Base-by-base conservation (phyloP, 2,329 filamentous ascomycete genomes). In the Aureobasidium sp. region DNA sequence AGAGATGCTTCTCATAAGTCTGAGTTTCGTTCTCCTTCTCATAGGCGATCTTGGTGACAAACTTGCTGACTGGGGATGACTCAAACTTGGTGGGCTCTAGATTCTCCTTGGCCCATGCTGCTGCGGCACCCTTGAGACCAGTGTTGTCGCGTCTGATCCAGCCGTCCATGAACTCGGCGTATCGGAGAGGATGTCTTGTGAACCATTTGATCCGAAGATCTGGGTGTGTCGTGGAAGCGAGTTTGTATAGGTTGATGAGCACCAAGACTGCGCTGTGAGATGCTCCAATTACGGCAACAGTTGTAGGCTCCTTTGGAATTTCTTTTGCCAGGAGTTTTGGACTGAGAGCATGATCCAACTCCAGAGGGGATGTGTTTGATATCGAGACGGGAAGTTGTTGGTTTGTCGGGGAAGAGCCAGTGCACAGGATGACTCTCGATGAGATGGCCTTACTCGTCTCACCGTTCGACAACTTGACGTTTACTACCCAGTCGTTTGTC, bases 121-220 rank as follows among this genome's bases (percentile, higher is more conserved):
- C 84, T 0, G 82, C 83, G 41, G 78, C 75, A 25, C 85, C 84
- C 70, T 87, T 87, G 32, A 87, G 75, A 3, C 85, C 85, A 0
- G 84, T 87, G 71, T 86, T 87, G 68, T 87, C 85, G 59, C 82
- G 79, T 30, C 85, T 71, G 63, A 86, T 85, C 83, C 84, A 86
- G 62, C 81, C 82, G 64, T 85, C 83, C 72, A 77, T 82, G 69
- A 80, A 82, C 67, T 83, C 79, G 16, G 85, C 85, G 64, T 87
- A 87, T 29, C 82, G 80, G 10, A 87, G 76, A 1, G 77, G 72
- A 66, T 84, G 81, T n/a, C 85, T 34, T 75, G 72, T 84, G 71
- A 87, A 85, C 84, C 84, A 87, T 66, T 81, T 82, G 59, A 86
- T 76, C 34, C 76, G 77, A 2, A 87, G 75, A 6, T 77, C 68